Conservation (phyloP, 257 asterid genomes). For the Phtheirospermum japonicum region DNA sequence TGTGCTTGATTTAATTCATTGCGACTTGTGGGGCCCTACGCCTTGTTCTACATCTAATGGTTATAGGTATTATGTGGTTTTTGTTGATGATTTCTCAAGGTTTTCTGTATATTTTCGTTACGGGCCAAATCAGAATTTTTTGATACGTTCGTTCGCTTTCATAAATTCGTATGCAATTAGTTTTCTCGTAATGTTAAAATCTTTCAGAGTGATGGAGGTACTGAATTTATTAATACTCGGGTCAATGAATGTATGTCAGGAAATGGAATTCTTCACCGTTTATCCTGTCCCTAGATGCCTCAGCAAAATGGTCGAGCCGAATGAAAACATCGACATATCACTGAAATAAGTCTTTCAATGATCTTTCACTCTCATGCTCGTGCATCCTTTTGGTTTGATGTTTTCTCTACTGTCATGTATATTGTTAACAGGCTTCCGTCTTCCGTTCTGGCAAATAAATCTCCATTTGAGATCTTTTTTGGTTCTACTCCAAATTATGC, state of each 20-base stretch:
- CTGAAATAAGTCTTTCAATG: slow-evolving; percentile 1
- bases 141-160: no score
- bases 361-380: neutral
- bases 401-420: neutral
- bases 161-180: no score
- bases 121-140: no score
- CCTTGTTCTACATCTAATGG: neutral
- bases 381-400: neutral
- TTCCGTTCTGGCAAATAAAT: neutral
- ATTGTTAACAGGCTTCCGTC: slow-evolving; percentile 1
- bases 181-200: neutral
- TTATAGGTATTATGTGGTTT: neutral
- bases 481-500: neutral
- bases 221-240: neutral
- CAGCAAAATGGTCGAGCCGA: neutral
- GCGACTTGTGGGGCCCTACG: slow-evolving; percentile 7
- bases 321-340: neutral
- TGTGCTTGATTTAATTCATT: slow-evolving; percentile 5
- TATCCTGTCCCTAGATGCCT: neutral
- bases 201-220: neutral
- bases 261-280: neutral
- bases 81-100: slow-evolving; percentile 20
- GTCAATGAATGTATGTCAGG: neutral
- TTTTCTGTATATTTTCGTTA: no score
- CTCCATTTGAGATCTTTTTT: neutral